These are phyloP conservation scores for Rubroshorea leprosula DNA, from an alignment of 345 rosid species.

Conservation along the genomic window DNA sequence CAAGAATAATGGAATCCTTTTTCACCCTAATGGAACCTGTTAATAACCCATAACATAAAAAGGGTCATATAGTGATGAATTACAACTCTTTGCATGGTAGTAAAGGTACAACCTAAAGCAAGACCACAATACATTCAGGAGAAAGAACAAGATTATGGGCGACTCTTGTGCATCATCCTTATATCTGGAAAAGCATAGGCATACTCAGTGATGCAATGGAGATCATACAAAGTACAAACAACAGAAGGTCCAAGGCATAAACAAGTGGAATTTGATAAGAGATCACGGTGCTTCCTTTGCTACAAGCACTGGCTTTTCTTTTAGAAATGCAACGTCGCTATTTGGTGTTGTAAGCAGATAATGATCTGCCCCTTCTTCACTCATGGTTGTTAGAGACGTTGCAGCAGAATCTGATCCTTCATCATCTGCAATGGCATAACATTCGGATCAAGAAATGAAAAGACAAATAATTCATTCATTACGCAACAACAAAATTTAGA, in stretches of 20 bases:
- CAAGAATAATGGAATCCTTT: background rate
- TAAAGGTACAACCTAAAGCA: constrained; percentile 4
- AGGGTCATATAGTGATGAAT: background rate
- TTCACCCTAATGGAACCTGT: constrained; percentile 10
- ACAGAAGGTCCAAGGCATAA: constrained; percentile 9
- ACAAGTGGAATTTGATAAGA: constrained; percentile 8
- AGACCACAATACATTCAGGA: constrained; percentile 7
- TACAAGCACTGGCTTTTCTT: constrained; percentile 62
- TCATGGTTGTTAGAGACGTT: constrained; percentile 47
- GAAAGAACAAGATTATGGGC: constrained; percentile 5
- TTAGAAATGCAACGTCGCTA: constrained; percentile 56
- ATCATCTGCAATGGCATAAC: constrained; percentile 29
- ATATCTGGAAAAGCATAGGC: constrained; percentile 4
- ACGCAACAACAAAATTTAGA: background rate
- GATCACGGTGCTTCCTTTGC: constrained; percentile 46
- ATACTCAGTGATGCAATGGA: constrained; percentile 4
- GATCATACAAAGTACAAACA: constrained; percentile 15
- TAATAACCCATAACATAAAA: constrained; percentile 9
- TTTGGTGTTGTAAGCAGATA: constrained; percentile 56
- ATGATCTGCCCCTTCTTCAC: constrained; percentile 72
- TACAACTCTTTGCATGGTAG: constrained; percentile 7
- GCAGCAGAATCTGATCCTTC: constrained; percentile 54
- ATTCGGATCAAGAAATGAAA: background rate
- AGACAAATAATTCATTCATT: background rate
- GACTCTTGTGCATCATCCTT: constrained; percentile 8